These are phyloP conservation scores for Anacardium occidentale DNA, from an alignment of 345 rosid genomes.

Conservation along the genomic window DNA sequence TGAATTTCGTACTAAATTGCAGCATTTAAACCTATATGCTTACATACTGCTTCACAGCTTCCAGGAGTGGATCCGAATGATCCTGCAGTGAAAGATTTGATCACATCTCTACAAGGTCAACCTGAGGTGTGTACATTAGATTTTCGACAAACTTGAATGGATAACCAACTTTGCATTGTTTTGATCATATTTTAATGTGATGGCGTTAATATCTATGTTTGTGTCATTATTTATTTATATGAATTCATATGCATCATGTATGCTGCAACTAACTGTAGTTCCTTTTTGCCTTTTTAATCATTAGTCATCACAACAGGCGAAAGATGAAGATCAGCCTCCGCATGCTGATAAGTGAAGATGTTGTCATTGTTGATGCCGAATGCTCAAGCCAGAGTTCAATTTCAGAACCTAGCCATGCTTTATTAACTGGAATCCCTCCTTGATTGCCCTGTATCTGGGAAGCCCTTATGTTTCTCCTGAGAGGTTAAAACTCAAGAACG, in stretches of 20 bases:
- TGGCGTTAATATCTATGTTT: neutral
- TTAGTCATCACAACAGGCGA: conserved; percentile 36
- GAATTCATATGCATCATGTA: neutral
- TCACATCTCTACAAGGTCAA: conserved; percentile 63
- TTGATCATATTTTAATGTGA: neutral
- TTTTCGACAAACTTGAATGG: neutral
- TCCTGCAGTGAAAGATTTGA: conserved; percentile 65
- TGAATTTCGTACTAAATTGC: conserved; percentile 9
- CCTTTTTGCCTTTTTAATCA: neutral
- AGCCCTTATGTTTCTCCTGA: neutral
- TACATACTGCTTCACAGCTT: conserved; percentile 44
- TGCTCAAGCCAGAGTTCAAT: conserved; percentile 5
- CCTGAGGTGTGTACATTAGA: conserved; percentile 48
- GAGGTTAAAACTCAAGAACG: neutral
- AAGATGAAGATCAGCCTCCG: conserved; percentile 42
- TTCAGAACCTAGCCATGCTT: neutral
- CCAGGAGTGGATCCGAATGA: conserved; percentile 87
- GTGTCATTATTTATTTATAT: neutral
- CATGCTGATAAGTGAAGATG: conserved; percentile 41
- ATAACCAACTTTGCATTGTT: neutral
- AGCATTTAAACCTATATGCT: neutral
- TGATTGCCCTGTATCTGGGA: neutral
- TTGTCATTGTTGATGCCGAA: neutral
- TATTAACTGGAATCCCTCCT: neutral
- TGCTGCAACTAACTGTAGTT: neutral